Conservation (phyloP, 768 basidiomycete species). For the Leccinum arenicola region DNA sequence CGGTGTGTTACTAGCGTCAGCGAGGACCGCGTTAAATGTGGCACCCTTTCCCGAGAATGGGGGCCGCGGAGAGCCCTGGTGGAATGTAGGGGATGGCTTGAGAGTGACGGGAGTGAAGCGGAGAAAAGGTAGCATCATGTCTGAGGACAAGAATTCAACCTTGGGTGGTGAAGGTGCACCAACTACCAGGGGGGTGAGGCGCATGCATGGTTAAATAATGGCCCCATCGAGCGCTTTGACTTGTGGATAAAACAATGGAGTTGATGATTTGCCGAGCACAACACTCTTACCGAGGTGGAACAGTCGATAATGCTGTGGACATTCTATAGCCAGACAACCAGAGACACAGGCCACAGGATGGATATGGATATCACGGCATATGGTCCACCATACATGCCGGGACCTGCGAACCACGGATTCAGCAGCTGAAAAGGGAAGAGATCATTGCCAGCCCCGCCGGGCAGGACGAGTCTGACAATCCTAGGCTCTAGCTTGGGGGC, state of each 20-base stretch:
- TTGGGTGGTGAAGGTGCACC: neutral
- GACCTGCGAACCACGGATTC: neutral
- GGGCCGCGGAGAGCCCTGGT: neutral
- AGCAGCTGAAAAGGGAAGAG: neutral
- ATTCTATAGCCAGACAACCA: neutral
- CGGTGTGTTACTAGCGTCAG: neutral
- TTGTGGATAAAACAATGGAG: slow-evolving; percentile 20
- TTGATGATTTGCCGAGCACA: neutral
- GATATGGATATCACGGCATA: neutral
- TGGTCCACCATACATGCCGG: neutral
- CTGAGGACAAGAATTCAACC: neutral
- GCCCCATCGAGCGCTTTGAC: neutral
- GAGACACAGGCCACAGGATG: neutral
- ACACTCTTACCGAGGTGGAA: slow-evolving; percentile 8
- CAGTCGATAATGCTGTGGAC: slow-evolving; percentile 5
- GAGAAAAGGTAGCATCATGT: slow-evolving; percentile 13
- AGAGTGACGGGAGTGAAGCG: slow-evolving; percentile 5
- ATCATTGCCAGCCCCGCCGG: neutral
- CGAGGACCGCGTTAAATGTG: neutral
- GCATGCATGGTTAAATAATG: slow-evolving; percentile 15
- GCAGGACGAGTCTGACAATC: neutral
- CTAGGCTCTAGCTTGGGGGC: neutral
- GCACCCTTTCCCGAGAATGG: slow-evolving; percentile 6
- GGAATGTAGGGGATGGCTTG: slow-evolving; percentile 5
- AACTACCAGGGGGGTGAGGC: neutral